These are phyloP conservation scores for Phytophthora megakarya DNA, from an alignment of 352 stramenopile species.

Conservation along the genomic window DNA sequence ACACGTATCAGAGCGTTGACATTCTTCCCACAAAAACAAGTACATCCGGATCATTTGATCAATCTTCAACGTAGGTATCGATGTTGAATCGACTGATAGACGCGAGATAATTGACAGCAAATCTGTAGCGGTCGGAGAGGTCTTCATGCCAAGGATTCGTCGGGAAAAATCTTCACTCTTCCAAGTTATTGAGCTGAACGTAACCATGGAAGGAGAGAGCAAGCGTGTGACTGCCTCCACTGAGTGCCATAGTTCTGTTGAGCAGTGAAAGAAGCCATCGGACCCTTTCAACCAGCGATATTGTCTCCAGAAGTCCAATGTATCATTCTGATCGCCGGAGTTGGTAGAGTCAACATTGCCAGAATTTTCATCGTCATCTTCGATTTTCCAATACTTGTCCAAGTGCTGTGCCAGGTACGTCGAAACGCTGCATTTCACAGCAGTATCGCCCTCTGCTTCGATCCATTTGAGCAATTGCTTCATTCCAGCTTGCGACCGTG, in stretches of 20 bases:
- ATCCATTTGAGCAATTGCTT: conserved; percentile 55
- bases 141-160: conserved; percentile 53
- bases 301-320: conserved; percentile 29
- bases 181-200: conserved; percentile 46
- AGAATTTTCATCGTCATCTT: neutral
- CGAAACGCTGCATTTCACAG: conserved; percentile 49
- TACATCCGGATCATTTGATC: conserved; percentile 43
- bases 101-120: conserved; percentile 46
- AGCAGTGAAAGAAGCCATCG: conserved; percentile 38
- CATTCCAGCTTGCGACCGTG: conserved; percentile 29
- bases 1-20: conserved; percentile 24
- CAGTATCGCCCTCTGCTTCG: conserved; percentile 36
- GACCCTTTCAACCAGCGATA: conserved; percentile 51
- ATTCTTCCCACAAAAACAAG: conserved; percentile 49
- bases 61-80: conserved; percentile 18
- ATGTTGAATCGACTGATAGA: conserved; percentile 29
- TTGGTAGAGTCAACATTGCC: neutral
- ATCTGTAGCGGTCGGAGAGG: conserved; percentile 40
- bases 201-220: conserved; percentile 53
- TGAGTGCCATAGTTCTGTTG: conserved; percentile 54
- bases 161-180: conserved; percentile 41
- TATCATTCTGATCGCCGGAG: conserved; percentile 17
- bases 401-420: conserved; percentile 47
- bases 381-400: conserved; percentile 45
- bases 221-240: conserved; percentile 39